Conservation (phyloP, 805 yeast species). For the Spathaspora girioi region DNA sequence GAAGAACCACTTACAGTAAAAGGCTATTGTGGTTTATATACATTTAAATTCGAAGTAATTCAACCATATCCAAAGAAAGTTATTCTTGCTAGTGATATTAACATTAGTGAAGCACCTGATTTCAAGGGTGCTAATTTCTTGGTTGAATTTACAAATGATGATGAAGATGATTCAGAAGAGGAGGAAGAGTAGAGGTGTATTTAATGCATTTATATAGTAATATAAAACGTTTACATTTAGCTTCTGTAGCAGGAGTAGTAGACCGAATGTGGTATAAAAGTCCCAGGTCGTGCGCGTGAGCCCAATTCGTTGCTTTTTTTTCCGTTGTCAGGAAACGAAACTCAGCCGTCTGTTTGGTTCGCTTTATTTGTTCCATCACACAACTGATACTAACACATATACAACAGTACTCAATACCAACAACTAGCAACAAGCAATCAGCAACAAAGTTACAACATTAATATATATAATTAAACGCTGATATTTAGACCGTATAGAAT, state of each 20-base stretch:
- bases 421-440: background rate
- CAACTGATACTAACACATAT: background rate
- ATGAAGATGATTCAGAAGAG: conserved; percentile 13
- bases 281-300: too few species aligned
- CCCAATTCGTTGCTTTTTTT: background rate
- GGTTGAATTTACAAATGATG: conserved; percentile 30
- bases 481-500: too few species aligned
- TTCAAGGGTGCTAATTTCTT: conserved; percentile 36
- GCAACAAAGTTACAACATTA: background rate
- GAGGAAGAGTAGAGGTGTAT: background rate
- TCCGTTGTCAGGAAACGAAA: background rate
- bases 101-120: conserved; percentile 16
- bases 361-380: background rate
- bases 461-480: background rate
- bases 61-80: conserved; percentile 41
- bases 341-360: background rate
- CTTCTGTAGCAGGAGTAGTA: too few species aligned
- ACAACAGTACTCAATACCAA: background rate
- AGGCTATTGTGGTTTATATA: conserved; percentile 22
- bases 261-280: too few species aligned
- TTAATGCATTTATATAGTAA: too few species aligned
- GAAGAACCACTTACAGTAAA: conserved; percentile 10
- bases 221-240: too few species aligned
- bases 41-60: conserved; percentile 34
- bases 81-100: conserved; percentile 11